These are phyloP conservation scores for Hypomontagnella submonticulosa DNA, from an alignment of 495 filamentous ascomycete species.

Conservation along the genomic window DNA sequence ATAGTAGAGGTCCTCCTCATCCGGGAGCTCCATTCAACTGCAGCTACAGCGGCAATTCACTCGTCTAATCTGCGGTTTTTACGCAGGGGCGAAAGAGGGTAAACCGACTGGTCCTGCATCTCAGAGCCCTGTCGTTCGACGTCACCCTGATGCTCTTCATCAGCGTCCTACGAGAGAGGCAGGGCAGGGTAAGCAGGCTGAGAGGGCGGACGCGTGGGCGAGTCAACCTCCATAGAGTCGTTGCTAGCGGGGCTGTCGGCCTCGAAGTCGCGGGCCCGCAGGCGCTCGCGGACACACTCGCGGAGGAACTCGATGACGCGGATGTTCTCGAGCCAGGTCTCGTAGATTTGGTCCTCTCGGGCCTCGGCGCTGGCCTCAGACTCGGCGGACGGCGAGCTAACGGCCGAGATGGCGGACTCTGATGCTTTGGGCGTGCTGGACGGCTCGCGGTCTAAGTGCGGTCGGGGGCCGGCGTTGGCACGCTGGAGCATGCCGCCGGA, in stretches of 20 bases:
- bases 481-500: conserved; percentile 89
- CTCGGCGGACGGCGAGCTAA: conserved; percentile 58
- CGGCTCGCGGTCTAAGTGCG: conserved; percentile 61
- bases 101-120: no score
- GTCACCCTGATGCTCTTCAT: not conserved
- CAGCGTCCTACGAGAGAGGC: conserved; percentile 14
- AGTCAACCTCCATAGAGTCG: conserved; percentile 47
- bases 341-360: conserved; percentile 66
- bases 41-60: no score
- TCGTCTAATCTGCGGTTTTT: no score
- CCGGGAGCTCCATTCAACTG: no score
- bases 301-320: conserved; percentile 81
- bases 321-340: conserved; percentile 85
- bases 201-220: conserved; percentile 43
- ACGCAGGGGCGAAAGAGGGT: no score
- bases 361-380: conserved; percentile 51
- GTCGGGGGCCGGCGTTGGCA: conserved; percentile 58
- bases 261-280: conserved; percentile 72
- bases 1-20: no score
- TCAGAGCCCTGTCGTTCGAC: not conserved
- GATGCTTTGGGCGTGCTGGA: conserved; percentile 63
- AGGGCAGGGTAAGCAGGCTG: conserved; percentile 48
- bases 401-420: conserved; percentile 53
- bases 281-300: conserved; percentile 70
- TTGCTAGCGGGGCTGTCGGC: conserved; percentile 47